A percentile compares a stretch with the other conserved stretches of the same genome.
phyloP scores from a whole-genome alignment of 2,329 filamentous ascomycete genomes.

The Trichophyton rubrum region DNA sequence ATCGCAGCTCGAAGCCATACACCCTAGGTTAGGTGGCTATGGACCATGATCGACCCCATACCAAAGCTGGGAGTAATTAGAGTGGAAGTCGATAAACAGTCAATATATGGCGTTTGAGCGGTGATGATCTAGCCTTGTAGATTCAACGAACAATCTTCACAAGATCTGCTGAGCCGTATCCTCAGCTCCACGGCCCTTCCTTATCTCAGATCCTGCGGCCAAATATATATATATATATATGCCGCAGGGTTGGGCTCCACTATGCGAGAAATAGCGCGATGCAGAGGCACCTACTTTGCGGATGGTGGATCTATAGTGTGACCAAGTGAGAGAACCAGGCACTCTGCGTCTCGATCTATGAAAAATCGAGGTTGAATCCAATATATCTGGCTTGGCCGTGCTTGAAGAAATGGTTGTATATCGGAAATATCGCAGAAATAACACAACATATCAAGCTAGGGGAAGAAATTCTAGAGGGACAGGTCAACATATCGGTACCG shows the following conservation, averaged over 20 bases:
- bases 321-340: conserved; percentile 18
- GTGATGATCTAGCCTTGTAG: not conserved
- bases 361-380: not conserved
- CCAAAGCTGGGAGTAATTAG: no score
- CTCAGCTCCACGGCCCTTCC: not conserved
- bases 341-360: conserved; percentile 7
- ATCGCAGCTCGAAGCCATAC: no score
- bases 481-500: conserved; percentile 12
- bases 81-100: no score
- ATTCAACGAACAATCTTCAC: not conserved
- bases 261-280: not conserved
- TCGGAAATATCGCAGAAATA: not conserved
- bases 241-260: not conserved
- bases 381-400: not conserved
- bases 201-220: not conserved
- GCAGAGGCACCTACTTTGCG: not conserved
- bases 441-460: conserved; percentile 7
- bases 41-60: no score
- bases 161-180: not conserved
- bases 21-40: no score
- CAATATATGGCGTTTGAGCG: not conserved
- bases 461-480: conserved; percentile 10
- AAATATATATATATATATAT: not conserved
- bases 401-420: not conserved
- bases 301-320: not conserved